Base-by-base conservation (phyloP, 2,329 filamentous ascomycete genomes). In the Grosmannia huntii region DNA sequence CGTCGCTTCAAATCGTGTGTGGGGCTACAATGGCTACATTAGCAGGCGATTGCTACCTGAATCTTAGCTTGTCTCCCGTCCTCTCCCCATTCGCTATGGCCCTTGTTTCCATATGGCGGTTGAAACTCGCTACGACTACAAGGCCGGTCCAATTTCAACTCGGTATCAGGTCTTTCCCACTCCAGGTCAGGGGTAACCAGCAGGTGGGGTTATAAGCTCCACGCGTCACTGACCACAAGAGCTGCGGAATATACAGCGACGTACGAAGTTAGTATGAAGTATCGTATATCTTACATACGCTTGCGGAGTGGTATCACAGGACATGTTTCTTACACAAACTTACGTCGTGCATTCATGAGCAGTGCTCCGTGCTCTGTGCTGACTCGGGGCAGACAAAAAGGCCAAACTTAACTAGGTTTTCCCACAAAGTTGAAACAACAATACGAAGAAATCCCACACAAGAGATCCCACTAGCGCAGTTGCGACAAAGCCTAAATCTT, bases 41-140 rank as follows among this genome's bases (percentile, higher is more conserved):
- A n/a, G 25, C 25, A 50, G 25, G 46, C 46, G 51, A 53, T 12
- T 53, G 28, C 51, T 53, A 53, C 51, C 51, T 44, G 27, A 6
- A 27, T 27, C 27, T n/a, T 54, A 38, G 23, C n/a, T 25, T 54
- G 23, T 25, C n/a, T 38, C 19, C 48, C 23, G 25, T n/a, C n/a
- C 11, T 19, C 12, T 38, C n/a, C 31, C 12, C 6, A n/a, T 53
- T 41, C 11, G 55, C 61, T 60, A 3, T 27, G 28, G 33, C 25
- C 3, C 41, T 44, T 44, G 19, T n/a, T 12, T 7, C 4, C n/a
- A 46, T 63, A n/a, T n/a, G n/a, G n/a, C 69, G 73, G 74, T 76
- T 79, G 75, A 81, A 81, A 81, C 78, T 72, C 73, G 73, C 75
- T 76, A 76, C 28, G 7, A 28, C 28, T 28, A 28, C 72, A 65